Evolutionary conservation across 2,329 filamentous ascomycete genomes (phyloP).

Genomic region (Chrysoporthe deuterocubensis): DNA sequence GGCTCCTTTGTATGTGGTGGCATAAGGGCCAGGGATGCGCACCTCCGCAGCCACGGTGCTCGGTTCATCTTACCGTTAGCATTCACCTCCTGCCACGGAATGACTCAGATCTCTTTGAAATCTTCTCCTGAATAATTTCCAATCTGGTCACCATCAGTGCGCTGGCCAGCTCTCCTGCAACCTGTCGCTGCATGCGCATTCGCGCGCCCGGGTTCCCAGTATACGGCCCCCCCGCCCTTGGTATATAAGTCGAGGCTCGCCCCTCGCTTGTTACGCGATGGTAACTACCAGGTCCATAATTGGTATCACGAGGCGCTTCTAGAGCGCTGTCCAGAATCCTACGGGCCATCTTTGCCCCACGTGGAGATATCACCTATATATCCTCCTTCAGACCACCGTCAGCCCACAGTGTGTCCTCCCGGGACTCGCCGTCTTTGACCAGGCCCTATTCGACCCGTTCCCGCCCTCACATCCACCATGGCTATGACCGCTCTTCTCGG

Average conservation of each 20-base stretch:
- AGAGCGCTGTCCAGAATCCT: constrained; percentile 1
- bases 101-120: constrained; percentile 24
- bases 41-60: constrained; percentile 6
- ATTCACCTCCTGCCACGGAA: constrained; percentile 21
- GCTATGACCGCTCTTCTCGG: constrained; percentile 6
- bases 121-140: constrained; percentile 17
- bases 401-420: background rate
- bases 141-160: background rate
- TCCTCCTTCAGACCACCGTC: background rate
- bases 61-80: constrained; percentile 24
- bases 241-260: constrained; percentile 18
- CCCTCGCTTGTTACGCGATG: constrained; percentile 1
- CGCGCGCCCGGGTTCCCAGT: constrained; percentile 12
- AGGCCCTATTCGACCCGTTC: background rate
- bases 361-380: background rate
- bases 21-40: constrained; percentile 12
- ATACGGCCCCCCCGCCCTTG: background rate
- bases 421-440: background rate
- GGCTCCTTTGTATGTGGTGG: constrained; percentile 3
- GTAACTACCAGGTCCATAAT: background rate
- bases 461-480: background rate
- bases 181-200: constrained; percentile 18
- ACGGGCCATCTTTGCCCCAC: background rate
- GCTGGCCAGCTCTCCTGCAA: background rate
- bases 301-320: constrained; percentile 7